Evolutionary conservation across 164 flowering plant genomes (phyloP).

Genomic region (Saururus chinensis): DNA sequence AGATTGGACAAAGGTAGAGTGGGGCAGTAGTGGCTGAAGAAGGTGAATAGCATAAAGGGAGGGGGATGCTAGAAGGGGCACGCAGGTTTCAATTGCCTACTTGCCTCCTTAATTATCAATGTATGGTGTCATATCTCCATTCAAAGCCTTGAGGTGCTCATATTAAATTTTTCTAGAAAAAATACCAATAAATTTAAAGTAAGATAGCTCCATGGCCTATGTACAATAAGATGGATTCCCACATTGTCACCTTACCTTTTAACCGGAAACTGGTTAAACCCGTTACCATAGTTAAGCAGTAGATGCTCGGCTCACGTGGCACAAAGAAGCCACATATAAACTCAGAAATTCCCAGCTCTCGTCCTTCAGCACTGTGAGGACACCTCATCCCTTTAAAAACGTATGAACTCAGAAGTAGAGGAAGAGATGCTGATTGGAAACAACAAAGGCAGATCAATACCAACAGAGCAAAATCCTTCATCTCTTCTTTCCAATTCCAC

Average conservation of each 20-base stretch:
- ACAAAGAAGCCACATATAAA: conserved; percentile 2
- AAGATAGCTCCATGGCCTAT: no score
- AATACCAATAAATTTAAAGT: no score
- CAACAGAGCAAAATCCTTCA: conserved; percentile 2
- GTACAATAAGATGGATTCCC: no score
- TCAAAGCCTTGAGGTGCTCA: no score
- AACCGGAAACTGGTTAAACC: conserved; percentile 8
- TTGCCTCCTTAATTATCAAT: no score
- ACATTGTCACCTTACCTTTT: neutral
- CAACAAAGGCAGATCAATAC: neutral
- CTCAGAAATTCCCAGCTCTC: neutral
- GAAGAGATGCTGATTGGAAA: neutral
- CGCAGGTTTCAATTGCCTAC: no score
- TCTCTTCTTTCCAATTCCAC: neutral
- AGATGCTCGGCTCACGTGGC: conserved; percentile 5
- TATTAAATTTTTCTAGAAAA: no score
- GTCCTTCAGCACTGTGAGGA: conserved; percentile 5
- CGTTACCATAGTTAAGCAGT: conserved; percentile 3
- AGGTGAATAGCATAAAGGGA: no score
- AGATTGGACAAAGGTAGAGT: no score
- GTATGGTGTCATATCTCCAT: no score
- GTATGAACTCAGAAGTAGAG: neutral
- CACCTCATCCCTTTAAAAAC: conserved; percentile 18
- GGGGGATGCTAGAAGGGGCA: no score
- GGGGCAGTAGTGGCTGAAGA: no score